Percentiles rank a stretch among this genome's conserved stretches.
These are phyloP conservation scores for Sporothrix variecibatus DNA, from an alignment of 2,329 filamentous ascomycete species.

Conservation along the genomic window DNA sequence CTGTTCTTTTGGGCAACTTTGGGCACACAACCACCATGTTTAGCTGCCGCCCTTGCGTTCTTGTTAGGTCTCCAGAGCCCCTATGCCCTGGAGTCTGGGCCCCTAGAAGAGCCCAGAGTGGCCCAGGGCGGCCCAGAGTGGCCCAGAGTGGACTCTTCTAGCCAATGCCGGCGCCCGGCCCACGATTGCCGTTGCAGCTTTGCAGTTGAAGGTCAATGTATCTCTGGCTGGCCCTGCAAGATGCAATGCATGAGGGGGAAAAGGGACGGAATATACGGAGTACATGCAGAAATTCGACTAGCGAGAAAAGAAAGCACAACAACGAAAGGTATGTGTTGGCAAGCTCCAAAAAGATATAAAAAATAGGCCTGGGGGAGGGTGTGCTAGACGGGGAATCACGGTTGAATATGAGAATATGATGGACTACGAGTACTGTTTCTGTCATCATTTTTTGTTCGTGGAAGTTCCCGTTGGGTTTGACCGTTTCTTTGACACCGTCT, in stretches of 20 bases:
- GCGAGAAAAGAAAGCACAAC: not conserved
- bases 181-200: conserved; percentile 13
- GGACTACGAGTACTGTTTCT: no score
- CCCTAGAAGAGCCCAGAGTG: not conserved
- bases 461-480: not conserved
- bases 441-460: not conserved
- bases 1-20: not conserved
- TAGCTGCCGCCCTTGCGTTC: not conserved
- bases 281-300: not conserved
- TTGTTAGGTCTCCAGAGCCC: not conserved
- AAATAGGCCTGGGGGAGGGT: not conserved
- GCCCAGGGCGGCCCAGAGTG: not conserved
- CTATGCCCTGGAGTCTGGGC: not conserved
- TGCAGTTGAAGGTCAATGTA: not conserved
- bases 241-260: not conserved
- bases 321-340: conserved; percentile 3
- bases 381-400: not conserved
- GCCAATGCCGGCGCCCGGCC: conserved; percentile 11
- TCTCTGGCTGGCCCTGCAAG: not conserved
- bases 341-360: not conserved
- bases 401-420: not conserved
- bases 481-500: not conserved
- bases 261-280: not conserved
- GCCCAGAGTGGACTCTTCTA: not conserved
- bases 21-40: conserved; percentile 1